Base-by-base conservation (phyloP, 2,329 filamentous ascomycete genomes). In the Paecilomyces niveus region DNA sequence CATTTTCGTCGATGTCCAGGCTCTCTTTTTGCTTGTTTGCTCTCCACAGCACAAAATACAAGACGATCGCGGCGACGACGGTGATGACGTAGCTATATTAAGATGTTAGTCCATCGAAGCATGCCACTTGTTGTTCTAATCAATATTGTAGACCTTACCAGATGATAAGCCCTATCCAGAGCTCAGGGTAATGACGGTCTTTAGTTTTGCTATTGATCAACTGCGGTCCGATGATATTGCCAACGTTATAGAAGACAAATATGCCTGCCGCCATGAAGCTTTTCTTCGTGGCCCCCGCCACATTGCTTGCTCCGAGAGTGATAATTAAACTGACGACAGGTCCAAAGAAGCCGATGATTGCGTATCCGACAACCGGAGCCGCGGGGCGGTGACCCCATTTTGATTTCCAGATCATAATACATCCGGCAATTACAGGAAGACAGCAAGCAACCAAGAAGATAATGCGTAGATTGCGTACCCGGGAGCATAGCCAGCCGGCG, bases 251-350 rank as follows among this genome's bases (percentile, higher is more conserved):
- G 0, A 86, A 87, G 0, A 89, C 86, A 62, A 91, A 92, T 1
- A 89, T 87, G 0, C 85, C 85, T 0, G 86, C 85, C 0, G 88
- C 86, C 80, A 89, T 90, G 65, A 88, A 86, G 62, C 85, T 88
- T 78, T 91, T 91, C 76, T 92, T 92, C 0, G 88, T 91, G 24
- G 88, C 83, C 0, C 89, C 89, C 0, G 88, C 88, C 0, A 91
- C 87, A 63, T 92, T 92, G 10, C 83, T 83, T 78, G 83, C 83
- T 0, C 81, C 82, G 2, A 85, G 67, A 0, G 78, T 78, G 50
- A 85, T 83, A 2, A 81, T 80, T n/a, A 84, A 75, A 51, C 83
- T 86, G 0, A 89, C 88, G 0, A 89, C 87, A 0, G 83, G 85
- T 0, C 87, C 88, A 62, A 90, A 91, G 63, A 87, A 89, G 0